Base-by-base conservation (phyloP, 148 eudicot genomes). In the Rheum nobile region DNA sequence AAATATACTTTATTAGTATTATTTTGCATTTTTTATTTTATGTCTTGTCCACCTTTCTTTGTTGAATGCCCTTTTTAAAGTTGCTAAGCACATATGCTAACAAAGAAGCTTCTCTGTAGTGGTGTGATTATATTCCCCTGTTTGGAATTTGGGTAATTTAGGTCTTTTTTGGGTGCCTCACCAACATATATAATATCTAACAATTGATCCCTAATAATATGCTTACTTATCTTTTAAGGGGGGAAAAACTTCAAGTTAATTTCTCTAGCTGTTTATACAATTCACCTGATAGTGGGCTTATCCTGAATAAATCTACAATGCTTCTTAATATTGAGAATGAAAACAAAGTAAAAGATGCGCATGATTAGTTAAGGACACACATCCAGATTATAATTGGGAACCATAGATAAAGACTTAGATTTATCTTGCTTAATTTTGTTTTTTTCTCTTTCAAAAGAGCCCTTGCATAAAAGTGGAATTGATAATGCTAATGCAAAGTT, bases 21-120 rank as follows among this genome's bases (percentile, higher is more conserved):
- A 55, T 32, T 31, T 63, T 31, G 9, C 67, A 61, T 61, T 28
- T 61, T 3, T 28, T 0, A 1, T 48, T 17, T 48, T 48, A 17
- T 8, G 69, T 32, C 35, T 9, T 61, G 21, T 63, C 39, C 38
- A 39, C 38, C 39, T 57, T 5, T 59, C n/a, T 63, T 8, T 6
- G 29, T 55, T 61, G 37, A 61, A 61, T 61, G 19, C 68, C 68
- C 68, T 61, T 61, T 28, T 13, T 61, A 12, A 59, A 59, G 67
- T 59, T 29, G 67, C 28, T 55, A 22, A 55, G 63, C 63, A 55
- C 63, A 55, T 55, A 55, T 55, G 9, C 29, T 55, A 55, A 67
- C 59, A 35, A 72, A 71, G 75, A 71, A 74, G 71, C 76, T 80
- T 78, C 75, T 42, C 35, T 35, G 29, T 57, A 65, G 26, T 79